Conservation (phyloP, 169 alveolate genomes). For the Eimeria sp. region DNA sequence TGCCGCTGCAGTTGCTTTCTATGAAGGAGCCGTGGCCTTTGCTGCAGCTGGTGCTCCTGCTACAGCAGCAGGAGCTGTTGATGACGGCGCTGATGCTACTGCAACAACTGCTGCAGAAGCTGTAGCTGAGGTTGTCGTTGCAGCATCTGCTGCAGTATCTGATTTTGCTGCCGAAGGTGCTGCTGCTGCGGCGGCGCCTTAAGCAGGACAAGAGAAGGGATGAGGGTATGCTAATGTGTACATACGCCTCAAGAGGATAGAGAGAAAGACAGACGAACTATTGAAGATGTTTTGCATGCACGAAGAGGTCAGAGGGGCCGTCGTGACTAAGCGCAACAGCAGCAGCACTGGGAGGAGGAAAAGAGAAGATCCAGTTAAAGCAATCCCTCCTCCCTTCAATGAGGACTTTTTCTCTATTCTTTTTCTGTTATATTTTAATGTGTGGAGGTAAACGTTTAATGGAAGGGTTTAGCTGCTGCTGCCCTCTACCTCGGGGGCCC, state of each 20-base stretch:
- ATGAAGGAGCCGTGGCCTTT: background rate
- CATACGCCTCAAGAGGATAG: background rate
- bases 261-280: background rate
- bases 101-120: background rate
- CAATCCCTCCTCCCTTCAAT: too few relatives aligned
- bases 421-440: too few relatives aligned
- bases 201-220: background rate
- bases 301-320: background rate
- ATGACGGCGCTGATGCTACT: background rate
- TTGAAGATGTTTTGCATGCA: background rate
- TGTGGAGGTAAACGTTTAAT: too few relatives aligned
- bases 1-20: background rate
- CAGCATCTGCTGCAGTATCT: background rate
- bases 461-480: too few relatives aligned
- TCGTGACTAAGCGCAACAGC: too few relatives aligned
- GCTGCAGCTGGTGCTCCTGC: slow-evolving; percentile 51
- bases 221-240: background rate
- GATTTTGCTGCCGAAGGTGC: background rate
- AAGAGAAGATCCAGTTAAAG: too few relatives aligned
- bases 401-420: too few relatives aligned
- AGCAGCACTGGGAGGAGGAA: too few relatives aligned
- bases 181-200: background rate
- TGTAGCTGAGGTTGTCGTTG: background rate
- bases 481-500: too few relatives aligned
- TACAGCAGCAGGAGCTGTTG: background rate